Conservation (phyloP, 2,329 filamentous ascomycete species). For the Apiospora hydei region DNA sequence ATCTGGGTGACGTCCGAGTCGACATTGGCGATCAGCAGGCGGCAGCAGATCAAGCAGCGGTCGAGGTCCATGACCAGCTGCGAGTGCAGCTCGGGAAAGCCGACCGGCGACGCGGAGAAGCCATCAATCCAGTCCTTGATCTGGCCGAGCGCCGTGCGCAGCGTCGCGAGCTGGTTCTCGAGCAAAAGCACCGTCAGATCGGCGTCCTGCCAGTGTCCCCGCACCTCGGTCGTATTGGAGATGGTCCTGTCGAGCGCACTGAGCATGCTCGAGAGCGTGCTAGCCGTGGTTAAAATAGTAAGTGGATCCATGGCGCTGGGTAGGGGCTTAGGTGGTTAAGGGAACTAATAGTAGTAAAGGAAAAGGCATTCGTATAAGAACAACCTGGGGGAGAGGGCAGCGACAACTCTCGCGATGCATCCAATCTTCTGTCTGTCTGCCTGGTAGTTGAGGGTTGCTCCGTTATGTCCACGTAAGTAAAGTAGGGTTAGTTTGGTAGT, state of each 20-base stretch:
- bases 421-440: not conserved
- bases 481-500: not conserved
- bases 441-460: not conserved
- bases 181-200: slow-evolving; percentile 19
- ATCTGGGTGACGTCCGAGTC: slow-evolving; percentile 10
- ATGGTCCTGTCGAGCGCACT: slow-evolving; percentile 19
- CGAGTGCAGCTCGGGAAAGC: slow-evolving; percentile 14
- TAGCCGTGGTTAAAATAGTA: slow-evolving; percentile 19
- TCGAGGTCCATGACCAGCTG: slow-evolving; percentile 18
- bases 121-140: slow-evolving; percentile 18
- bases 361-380: slow-evolving; percentile 11
- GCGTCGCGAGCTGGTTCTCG: slow-evolving; percentile 13
- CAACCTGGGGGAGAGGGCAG: not conserved
- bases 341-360: not conserved
- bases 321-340: not conserved
- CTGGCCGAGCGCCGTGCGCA: slow-evolving; percentile 13
- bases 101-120: slow-evolving; percentile 5
- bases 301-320: slow-evolving; percentile 8
- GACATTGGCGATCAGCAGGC: slow-evolving; percentile 16
- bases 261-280: slow-evolving; percentile 20
- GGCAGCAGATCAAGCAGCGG: slow-evolving; percentile 13
- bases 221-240: slow-evolving; percentile 17
- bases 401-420: slow-evolving; percentile 13
- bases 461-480: not conserved
- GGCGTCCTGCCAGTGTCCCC: slow-evolving; percentile 18